Base-by-base conservation (phyloP, 2,329 filamentous ascomycete species). In the Aspergillus caelatus region DNA sequence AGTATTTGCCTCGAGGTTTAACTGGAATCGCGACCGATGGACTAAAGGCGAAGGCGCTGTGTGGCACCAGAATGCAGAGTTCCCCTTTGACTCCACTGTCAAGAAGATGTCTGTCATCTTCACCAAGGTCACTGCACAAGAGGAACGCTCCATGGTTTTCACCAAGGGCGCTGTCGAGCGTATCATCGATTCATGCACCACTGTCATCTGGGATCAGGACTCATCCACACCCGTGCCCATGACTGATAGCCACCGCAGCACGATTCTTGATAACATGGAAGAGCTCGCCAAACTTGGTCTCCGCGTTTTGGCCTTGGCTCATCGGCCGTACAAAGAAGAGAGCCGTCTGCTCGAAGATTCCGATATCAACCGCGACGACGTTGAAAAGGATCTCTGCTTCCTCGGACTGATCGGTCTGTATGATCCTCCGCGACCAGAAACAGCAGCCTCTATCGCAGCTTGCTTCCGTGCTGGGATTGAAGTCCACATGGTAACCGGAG, bases 401-500 rank as follows among this genome's bases (percentile, higher is more conserved):
- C 84, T 92, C 7, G 93, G 93, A 23, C 84, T 96, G 9, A 88
- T 90, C 50, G 92, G 91, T 59, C 89, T 95, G 69, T 94, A 94
- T 75, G 92, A 95, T 70, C 92, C 92, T 10, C 92, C 92, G 52
- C 91, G 92, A 2, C 85, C 87, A 4, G 92, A 94, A 79, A 92
- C 92, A 3, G 90, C 88, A 34, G 83, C 81, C 2, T 87, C 90
- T 12, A 90, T 93, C 61, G 81, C 81, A 26, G 85, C 89, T 71
- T 92, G 89, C 70, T 85, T 89, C 60, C 82, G 82, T 52, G 91
- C 91, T 30, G 91, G 91, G 55, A 91, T 93, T 73, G 85, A 83
- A 68, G 90, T 93, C 14, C 89, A 92, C 78, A 93, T 93, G 91
- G 83, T 93, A 34, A 94, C 91, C 43, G 91, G 91, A 58, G 91